Conservation (phyloP, 2,329 filamentous ascomycete genomes). For the Leptographium radiaticola region DNA sequence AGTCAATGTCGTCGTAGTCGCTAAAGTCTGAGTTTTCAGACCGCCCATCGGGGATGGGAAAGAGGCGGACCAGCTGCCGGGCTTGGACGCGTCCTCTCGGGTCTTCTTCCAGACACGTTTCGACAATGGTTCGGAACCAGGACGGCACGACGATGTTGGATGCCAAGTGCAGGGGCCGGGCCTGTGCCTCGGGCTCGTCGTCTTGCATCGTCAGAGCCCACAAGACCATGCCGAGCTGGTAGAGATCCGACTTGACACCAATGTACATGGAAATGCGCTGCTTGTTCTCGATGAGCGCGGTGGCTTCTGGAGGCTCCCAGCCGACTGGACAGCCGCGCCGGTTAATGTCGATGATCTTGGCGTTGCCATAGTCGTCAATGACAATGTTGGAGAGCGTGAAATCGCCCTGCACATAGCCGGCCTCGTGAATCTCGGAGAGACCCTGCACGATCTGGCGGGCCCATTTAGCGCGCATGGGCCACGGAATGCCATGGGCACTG, state of each 20-base stretch:
- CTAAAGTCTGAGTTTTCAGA: constrained; percentile 13
- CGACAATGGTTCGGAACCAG: constrained; percentile 67
- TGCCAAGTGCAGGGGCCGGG: constrained; percentile 52
- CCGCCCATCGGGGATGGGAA: constrained; percentile 35
- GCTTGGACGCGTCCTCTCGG: constrained; percentile 65
- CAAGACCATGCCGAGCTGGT: constrained; percentile 91
- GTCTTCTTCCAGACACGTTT: constrained; percentile 60
- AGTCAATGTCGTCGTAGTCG: constrained; percentile 15
- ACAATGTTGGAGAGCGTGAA: constrained; percentile 97
- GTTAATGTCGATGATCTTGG: constrained; percentile 98
- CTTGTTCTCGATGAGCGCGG: constrained; percentile 69
- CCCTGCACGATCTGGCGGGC: constrained; percentile 83
- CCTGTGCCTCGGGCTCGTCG: constrained; percentile 76
- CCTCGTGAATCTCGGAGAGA: constrained; percentile 84
- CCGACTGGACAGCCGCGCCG: constrained; percentile 90
- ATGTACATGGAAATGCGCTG: constrained; percentile 96
- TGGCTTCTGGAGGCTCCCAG: constrained; percentile 93
- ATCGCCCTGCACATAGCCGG: constrained; percentile 92
- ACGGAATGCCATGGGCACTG: constrained; percentile 46
- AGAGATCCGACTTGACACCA: constrained; percentile 93
- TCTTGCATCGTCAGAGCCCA: constrained; percentile 82
- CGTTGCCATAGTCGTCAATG: constrained; percentile 69
- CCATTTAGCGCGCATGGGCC: constrained; percentile 71
- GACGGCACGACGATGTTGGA: constrained; percentile 53
- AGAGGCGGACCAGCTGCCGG: constrained; percentile 53